A percentile compares a stretch with the other conserved stretches of the same genome.
Conservation (phyloP, 2,329 filamentous ascomycete genomes). For the Pestalotiopsis sp. region DNA sequence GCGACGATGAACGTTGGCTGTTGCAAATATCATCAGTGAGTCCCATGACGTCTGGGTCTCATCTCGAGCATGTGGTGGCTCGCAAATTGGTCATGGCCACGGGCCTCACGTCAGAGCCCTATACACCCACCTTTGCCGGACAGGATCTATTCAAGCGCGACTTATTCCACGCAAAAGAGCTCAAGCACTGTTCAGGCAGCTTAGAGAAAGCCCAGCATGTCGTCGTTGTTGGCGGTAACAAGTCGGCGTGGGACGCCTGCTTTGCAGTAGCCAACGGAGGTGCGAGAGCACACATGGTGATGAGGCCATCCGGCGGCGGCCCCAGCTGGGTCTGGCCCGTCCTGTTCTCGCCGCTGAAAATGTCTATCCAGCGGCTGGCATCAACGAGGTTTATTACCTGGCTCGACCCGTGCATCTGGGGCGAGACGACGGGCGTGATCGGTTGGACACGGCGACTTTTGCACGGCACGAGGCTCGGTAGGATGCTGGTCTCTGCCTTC, state of each 20-base stretch:
- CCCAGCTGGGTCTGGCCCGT: slow-evolving; percentile 18
- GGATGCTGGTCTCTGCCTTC: slow-evolving; percentile 5
- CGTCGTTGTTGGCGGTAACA: slow-evolving; percentile 20
- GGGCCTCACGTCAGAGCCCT: slow-evolving; percentile 19
- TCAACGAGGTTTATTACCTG: slow-evolving; percentile 16
- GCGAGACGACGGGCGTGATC: background rate
- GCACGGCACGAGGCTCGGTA: slow-evolving; percentile 12
- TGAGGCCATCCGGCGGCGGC: slow-evolving; percentile 18
- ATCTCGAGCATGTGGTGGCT: slow-evolving; percentile 7
- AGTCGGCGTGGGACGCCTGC: slow-evolving; percentile 22
- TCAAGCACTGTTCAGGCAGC: slow-evolving; percentile 10
- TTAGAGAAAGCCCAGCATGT: slow-evolving; percentile 13
- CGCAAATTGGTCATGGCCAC: slow-evolving; percentile 19
- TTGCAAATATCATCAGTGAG: background rate
- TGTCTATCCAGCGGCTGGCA: slow-evolving; percentile 16
- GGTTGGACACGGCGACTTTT: background rate
- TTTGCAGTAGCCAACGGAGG: slow-evolving; percentile 15
- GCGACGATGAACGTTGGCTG: slow-evolving; percentile 3
- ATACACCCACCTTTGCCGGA: slow-evolving; percentile 12
- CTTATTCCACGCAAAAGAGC: slow-evolving; percentile 22
- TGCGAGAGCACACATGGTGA: slow-evolving; percentile 22
- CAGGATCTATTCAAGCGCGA: slow-evolving; percentile 16
- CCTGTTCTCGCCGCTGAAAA: background rate
- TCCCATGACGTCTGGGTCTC: background rate
- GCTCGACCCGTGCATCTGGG: slow-evolving; percentile 16